These are phyloP conservation scores for Globisporangium cederbergense DNA, from an alignment of 352 stramenopile species.

Conservation along the genomic window DNA sequence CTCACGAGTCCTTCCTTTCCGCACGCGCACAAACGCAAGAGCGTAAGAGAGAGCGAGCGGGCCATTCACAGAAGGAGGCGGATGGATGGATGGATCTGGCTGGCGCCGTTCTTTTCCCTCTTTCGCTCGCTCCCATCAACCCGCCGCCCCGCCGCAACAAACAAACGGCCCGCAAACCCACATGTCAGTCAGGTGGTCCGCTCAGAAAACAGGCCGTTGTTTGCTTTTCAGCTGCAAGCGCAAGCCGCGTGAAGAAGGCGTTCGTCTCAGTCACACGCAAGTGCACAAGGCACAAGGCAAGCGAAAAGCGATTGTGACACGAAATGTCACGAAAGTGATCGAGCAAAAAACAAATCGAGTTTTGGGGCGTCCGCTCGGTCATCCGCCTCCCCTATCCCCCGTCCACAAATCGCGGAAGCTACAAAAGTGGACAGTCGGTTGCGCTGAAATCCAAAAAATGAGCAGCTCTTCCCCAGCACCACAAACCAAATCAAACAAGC, in stretches of 20 bases:
- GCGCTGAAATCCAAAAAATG: background rate
- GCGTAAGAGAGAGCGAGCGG: background rate
- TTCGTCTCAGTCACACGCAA: background rate
- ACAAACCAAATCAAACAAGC: too few relatives aligned
- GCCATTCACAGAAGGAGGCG: slow-evolving; percentile 15
- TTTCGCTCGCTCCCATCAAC: slow-evolving; percentile 11
- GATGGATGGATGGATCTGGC: slow-evolving; percentile 13
- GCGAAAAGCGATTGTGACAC: slow-evolving; percentile 6
- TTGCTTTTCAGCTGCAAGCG: too few relatives aligned
- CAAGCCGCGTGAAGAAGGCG: background rate
- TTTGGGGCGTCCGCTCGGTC: background rate
- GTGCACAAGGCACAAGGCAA: too few relatives aligned
- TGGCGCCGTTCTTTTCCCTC: slow-evolving; percentile 12
- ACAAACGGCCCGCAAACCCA: background rate
- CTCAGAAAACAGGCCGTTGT: background rate
- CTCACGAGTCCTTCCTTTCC: slow-evolving; percentile 6
- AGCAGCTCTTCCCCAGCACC: too few relatives aligned
- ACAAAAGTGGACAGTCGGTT: too few relatives aligned
- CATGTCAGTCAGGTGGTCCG: background rate
- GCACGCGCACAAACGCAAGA: slow-evolving; percentile 1
- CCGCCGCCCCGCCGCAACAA: too few relatives aligned
- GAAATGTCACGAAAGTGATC: background rate
- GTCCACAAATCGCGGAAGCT: background rate
- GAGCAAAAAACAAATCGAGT: background rate
- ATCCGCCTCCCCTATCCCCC: slow-evolving; percentile 9